A percentile compares a stretch with the other conserved stretches of the same genome.
phyloP scores from a whole-genome alignment of 345 rosid genomes.

The Eucalyptus globulus region DNA sequence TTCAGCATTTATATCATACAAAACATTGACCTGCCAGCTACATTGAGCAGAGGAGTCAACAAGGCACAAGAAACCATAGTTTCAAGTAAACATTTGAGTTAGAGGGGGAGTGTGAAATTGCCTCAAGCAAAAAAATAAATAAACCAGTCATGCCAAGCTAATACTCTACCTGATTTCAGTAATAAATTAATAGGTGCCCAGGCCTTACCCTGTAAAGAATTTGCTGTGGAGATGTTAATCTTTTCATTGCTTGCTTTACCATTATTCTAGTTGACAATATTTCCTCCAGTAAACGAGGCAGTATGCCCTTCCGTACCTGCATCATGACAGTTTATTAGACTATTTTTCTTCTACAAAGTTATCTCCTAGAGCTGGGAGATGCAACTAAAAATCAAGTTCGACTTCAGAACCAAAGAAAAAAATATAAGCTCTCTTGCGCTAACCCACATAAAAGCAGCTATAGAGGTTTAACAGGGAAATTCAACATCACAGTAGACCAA shows the following conservation, averaged over 20 bases:
- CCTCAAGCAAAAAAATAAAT: neutral
- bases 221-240: conserved; percentile 61
- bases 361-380: neutral
- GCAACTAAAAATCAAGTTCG: neutral
- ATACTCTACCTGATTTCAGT: neutral
- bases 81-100: neutral
- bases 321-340: neutral
- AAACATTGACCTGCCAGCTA: neutral
- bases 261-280: conserved; percentile 89
- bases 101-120: neutral
- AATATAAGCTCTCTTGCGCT: neutral
- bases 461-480: neutral
- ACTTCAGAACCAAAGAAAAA: neutral
- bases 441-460: neutral
- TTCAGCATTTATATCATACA: neutral
- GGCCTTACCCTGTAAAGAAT: conserved; percentile 76
- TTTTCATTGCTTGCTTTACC: conserved; percentile 91
- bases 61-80: neutral
- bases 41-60: neutral
- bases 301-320: conserved; percentile 70
- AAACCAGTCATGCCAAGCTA: neutral
- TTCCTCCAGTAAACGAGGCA: conserved; percentile 89
- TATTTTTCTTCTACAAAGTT: neutral
- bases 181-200: neutral
- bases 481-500: neutral